Conservation (phyloP, 345 rosid species). For the Syzygium jambos region DNA sequence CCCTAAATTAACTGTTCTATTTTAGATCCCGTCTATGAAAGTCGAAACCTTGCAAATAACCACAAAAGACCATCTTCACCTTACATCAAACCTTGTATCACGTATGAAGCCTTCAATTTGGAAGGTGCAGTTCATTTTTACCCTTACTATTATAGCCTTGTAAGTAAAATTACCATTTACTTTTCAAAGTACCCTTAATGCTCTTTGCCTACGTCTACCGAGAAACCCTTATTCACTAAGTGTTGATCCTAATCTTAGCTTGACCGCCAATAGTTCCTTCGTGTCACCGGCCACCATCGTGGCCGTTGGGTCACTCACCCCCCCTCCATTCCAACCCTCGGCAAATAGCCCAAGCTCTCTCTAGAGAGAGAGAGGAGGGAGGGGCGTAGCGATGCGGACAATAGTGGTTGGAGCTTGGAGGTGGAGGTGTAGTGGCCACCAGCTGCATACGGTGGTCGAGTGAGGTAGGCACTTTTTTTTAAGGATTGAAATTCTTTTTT, state of each 20-base stretch:
- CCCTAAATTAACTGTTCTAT: not conserved
- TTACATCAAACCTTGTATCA: not conserved
- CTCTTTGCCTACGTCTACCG: not conserved
- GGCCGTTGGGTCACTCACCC: not conserved
- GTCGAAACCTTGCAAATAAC: not conserved
- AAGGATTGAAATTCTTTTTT: not conserved
- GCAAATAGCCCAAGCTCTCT: not conserved
- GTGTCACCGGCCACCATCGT: not conserved
- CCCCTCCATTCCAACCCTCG: not conserved
- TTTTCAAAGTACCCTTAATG: not conserved
- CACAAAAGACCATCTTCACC: not conserved
- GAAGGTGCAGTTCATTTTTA: not conserved
- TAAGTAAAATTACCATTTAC: not conserved
- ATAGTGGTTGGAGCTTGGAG: rapidly evolving
- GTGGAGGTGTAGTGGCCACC: not conserved
- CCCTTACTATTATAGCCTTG: not conserved
- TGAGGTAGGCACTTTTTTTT: not conserved
- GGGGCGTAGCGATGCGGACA: not conserved
- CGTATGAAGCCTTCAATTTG: not conserved
- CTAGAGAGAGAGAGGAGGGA: not conserved
- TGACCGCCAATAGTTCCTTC: not conserved
- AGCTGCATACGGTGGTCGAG: not conserved
- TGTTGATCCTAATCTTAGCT: not conserved
- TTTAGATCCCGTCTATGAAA: not conserved
- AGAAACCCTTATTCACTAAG: not conserved